Conservation (phyloP, 2,329 filamentous ascomycete species). For the Xylaria polymorpha region DNA sequence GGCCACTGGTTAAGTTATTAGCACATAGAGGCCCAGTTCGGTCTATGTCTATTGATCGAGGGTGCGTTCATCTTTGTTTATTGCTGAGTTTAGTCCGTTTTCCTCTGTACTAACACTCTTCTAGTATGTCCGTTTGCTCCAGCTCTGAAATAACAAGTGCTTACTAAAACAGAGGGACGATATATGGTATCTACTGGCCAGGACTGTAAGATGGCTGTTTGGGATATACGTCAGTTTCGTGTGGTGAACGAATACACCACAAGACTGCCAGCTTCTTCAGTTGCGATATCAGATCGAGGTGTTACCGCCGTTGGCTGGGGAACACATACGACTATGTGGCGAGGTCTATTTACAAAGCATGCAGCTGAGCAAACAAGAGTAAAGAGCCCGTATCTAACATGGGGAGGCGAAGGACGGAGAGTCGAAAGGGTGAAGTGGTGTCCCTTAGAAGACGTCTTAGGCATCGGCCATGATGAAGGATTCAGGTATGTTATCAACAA, state of each 20-base stretch:
- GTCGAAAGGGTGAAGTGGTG: constrained; percentile 91
- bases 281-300: constrained; percentile 89
- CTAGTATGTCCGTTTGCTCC: constrained; percentile 20
- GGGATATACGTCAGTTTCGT: constrained; percentile 94
- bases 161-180: constrained; percentile 69
- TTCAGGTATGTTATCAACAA: constrained; percentile 67
- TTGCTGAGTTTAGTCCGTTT: not conserved
- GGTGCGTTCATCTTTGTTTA: constrained; percentile 19
- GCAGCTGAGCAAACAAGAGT: constrained; percentile 79
- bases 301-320: constrained; percentile 92
- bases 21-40: constrained; percentile 91
- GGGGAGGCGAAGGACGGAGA: constrained; percentile 85
- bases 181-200: constrained; percentile 97
- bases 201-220: constrained; percentile 56
- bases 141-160: constrained; percentile 6
- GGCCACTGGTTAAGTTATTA: constrained; percentile 89
- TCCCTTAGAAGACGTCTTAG: constrained; percentile 92
- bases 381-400: constrained; percentile 90
- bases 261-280: constrained; percentile 81
- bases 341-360: constrained; percentile 84
- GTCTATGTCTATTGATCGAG: constrained; percentile 82
- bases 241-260: constrained; percentile 92
- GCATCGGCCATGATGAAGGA: constrained; percentile 83
- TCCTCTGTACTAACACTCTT: constrained; percentile 17
- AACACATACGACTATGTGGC: constrained; percentile 90